phyloP scores from a whole-genome alignment of 2,329 filamentous ascomycete species.

The Clonostachys rosea region DNA sequence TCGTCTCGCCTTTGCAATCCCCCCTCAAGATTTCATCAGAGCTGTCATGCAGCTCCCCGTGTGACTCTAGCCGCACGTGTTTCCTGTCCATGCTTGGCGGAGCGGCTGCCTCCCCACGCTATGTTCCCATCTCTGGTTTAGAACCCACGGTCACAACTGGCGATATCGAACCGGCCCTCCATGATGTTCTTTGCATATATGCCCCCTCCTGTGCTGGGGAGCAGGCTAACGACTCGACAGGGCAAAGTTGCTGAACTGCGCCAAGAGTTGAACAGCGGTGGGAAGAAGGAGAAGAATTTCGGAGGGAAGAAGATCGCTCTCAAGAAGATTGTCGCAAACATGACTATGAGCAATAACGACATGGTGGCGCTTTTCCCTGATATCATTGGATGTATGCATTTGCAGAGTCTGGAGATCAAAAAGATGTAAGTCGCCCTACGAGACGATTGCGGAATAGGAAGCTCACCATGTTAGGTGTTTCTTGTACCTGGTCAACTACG shows the following conservation, averaged over 20 bases:
- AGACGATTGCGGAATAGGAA: neutral
- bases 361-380: slow-evolving; percentile 98
- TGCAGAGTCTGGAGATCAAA: slow-evolving; percentile 95
- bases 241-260: slow-evolving; percentile 98
- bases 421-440: slow-evolving; percentile 72
- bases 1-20: neutral
- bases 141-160: no score
- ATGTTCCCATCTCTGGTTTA: no score
- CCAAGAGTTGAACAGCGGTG: slow-evolving; percentile 85
- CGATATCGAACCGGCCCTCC: neutral
- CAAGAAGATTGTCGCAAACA: slow-evolving; percentile 99
- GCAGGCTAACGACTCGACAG: slow-evolving; percentile 62
- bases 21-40: no score
- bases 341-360: slow-evolving; percentile 99
- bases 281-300: slow-evolving; percentile 98
- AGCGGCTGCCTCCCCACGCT: no score
- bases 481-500: slow-evolving; percentile 94
- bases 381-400: slow-evolving; percentile 91
- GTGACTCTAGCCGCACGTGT: no score
- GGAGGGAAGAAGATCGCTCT: slow-evolving; percentile 93
- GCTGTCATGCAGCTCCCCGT: no score
- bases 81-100: no score
- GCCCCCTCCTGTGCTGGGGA: slow-evolving; percentile 32
- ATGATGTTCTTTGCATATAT: slow-evolving; percentile 50
- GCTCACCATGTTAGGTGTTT: slow-evolving; percentile 70